Percentiles rank a stretch among this genome's conserved stretches.
phyloP scores from a whole-genome alignment of 2,329 filamentous ascomycete species.

The Verticillium dahliae region DNA sequence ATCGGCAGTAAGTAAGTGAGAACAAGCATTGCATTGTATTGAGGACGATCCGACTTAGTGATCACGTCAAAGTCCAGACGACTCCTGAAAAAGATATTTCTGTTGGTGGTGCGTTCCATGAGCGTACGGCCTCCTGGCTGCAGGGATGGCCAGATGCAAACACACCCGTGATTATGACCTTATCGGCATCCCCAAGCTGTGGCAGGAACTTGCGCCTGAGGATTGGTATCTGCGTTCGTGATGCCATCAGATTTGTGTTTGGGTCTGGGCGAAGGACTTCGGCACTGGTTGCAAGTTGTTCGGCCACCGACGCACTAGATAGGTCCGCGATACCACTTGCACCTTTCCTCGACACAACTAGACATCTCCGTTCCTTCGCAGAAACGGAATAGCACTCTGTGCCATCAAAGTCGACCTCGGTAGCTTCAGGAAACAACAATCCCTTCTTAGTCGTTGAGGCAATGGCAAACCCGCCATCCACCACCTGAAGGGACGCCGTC shows the following conservation, averaged over 20 bases:
- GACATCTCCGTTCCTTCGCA: not conserved
- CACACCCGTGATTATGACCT: not conserved
- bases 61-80: not conserved
- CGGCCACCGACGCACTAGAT: not conserved
- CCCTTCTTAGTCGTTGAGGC: conserved; percentile 1
- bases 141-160: not conserved
- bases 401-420: not conserved
- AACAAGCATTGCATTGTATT: not conserved
- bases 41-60: not conserved
- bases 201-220: not conserved
- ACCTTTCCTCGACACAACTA: conserved; percentile 5
- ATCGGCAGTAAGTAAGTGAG: not conserved
- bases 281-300: not conserved
- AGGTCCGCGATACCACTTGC: conserved; percentile 6
- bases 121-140: not conserved
- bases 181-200: not conserved
- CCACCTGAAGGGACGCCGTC: conserved; percentile 3
- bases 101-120: not conserved
- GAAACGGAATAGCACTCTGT: not conserved
- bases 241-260: conserved; percentile 13
- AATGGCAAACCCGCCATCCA: conserved; percentile 13
- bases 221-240: conserved; percentile 5
- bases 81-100: not conserved
- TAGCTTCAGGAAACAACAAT: not conserved
- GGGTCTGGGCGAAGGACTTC: conserved; percentile 9